A percentile compares a stretch with the other conserved stretches of the same genome.
Evolutionary conservation across 2,329 filamentous ascomycete species (phyloP).

Genomic region (Scedosporium dehoogii): DNA sequence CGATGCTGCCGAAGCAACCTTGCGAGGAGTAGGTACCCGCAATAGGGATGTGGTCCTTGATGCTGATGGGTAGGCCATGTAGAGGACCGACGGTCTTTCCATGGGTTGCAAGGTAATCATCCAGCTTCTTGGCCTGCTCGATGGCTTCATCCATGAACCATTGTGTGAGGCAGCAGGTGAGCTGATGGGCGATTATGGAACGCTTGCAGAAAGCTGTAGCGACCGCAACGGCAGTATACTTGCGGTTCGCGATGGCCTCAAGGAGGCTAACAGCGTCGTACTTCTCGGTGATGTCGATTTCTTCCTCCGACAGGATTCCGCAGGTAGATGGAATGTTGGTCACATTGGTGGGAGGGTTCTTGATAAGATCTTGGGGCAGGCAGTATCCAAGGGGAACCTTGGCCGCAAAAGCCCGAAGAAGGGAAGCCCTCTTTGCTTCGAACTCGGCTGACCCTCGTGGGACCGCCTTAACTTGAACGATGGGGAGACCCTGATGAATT

Average conservation of each 20-base stretch:
- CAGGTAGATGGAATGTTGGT: conserved; percentile 23
- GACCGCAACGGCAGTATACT: conserved; percentile 28
- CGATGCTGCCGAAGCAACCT: conserved; percentile 41
- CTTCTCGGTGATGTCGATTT: conserved; percentile 37
- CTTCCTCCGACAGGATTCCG: conserved; percentile 31
- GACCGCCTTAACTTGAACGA: conserved; percentile 12
- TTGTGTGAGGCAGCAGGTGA: conserved; percentile 42
- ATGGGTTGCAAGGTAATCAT: conserved; percentile 26
- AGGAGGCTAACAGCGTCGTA: conserved; percentile 32
- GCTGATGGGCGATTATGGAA: conserved; percentile 46
- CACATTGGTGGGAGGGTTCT: conserved; percentile 14
- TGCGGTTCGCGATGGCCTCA: conserved; percentile 23
- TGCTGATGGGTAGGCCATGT: conserved; percentile 38
- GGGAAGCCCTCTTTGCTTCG: conserved; percentile 12
- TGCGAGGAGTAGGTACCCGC: conserved; percentile 36
- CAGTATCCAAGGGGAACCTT: conserved; percentile 20
- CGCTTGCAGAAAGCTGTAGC: conserved; percentile 43
- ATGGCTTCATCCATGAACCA: conserved; percentile 40
- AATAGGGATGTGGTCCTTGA: conserved; percentile 55
- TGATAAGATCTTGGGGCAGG: conserved; percentile 17
- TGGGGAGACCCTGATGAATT: background rate
- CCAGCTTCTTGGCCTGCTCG: conserved; percentile 26
- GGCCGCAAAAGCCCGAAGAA: conserved; percentile 20
- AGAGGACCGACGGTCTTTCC: conserved; percentile 42
- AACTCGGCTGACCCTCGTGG: conserved; percentile 15